These are phyloP conservation scores for Phytopythium mirpurense DNA, from an alignment of 352 stramenopile species.

Conservation along the genomic window DNA sequence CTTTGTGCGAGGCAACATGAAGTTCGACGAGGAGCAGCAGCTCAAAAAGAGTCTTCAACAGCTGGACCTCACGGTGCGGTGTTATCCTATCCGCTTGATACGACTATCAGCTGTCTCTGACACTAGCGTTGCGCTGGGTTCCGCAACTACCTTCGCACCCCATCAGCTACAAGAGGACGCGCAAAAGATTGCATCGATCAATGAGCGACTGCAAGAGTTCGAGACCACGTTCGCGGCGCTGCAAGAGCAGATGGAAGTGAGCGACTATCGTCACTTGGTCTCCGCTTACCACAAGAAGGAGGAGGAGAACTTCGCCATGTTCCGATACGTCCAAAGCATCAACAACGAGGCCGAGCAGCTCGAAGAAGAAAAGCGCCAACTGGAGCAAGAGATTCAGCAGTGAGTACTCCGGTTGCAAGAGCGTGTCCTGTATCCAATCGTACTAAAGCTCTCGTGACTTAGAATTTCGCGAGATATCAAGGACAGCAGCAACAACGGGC, in stretches of 20 bases:
- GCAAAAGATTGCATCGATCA: slow-evolving; percentile 61
- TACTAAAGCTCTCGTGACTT: neutral
- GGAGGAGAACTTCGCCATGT: slow-evolving; percentile 78
- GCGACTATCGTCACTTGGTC: slow-evolving; percentile 58
- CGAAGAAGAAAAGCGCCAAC: slow-evolving; percentile 62
- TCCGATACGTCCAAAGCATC: slow-evolving; percentile 73
- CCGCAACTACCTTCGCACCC: neutral
- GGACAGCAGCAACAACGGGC: slow-evolving; percentile 54
- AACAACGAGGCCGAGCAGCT: slow-evolving; percentile 81
- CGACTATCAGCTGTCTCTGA: neutral
- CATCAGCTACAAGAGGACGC: slow-evolving; percentile 64
- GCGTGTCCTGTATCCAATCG: neutral
- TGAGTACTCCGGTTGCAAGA: slow-evolving; percentile 6
- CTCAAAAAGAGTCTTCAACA: slow-evolving; percentile 61
- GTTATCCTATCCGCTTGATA: neutral
- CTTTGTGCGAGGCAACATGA: slow-evolving; percentile 70
- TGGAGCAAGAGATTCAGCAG: slow-evolving; percentile 62
- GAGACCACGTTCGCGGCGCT: slow-evolving; percentile 56
- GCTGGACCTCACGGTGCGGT: slow-evolving; percentile 39
- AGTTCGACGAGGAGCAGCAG: slow-evolving; percentile 69
- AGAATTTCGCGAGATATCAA: slow-evolving; percentile 32
- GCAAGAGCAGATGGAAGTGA: slow-evolving; percentile 59
- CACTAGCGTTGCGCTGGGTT: neutral
- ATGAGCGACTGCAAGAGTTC: slow-evolving; percentile 67
- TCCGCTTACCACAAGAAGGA: slow-evolving; percentile 63